Evolutionary conservation across 2,329 filamentous ascomycete genomes (phyloP), one percentile per base, ranked within the genome.

Genomic region (Diaporthe sp.): DNA sequence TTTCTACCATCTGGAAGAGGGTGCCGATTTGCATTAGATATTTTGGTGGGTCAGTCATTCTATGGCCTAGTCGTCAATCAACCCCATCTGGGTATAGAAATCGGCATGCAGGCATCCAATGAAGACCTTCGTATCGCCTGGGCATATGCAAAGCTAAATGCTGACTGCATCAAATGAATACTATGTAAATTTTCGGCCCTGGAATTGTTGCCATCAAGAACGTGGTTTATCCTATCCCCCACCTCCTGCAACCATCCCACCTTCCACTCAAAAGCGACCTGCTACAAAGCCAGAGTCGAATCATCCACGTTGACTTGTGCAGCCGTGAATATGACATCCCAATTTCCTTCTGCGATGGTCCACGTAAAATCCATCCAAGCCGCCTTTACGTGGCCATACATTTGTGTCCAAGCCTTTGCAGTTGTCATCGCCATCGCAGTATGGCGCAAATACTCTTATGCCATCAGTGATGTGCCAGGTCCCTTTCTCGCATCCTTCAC

Each of bases 401-500:
- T 68, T 20, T 34, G 44, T 37, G 31, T 8, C 6, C 63, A 68
- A 37, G 44, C 8, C 12, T 22, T 53, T 37, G 44, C 28, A 37
- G 44, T 12, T n/a, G 4, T 53, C 20, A 17, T 68, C 7, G 31
- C 31, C 13, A 10, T 68, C n/a, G 10, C 53, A 37, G 6, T 71
- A 42, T 71, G 68, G 68, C 37, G 51, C 25, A 55, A 47, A 44
- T 71, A 47, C 34, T 44, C 44, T 31, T 44, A 9, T 42, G 15
- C 34, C 15, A 71, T 71, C 13, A 71, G 51, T 25, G 68, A 58
- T 22, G 68, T 71, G 10, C 68, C 68, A n/a, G 68, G 68, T 37
- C 68, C 68, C 22, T 57, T 71, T 17, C 37, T 71, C n/a, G 68
- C 68, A 4, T 57, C 51, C 22, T 71, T 57, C 51, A 71, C 68